These are phyloP conservation scores for Lanzia echinophila DNA, from an alignment of 2,329 filamentous ascomycete species.

Conservation along the genomic window DNA sequence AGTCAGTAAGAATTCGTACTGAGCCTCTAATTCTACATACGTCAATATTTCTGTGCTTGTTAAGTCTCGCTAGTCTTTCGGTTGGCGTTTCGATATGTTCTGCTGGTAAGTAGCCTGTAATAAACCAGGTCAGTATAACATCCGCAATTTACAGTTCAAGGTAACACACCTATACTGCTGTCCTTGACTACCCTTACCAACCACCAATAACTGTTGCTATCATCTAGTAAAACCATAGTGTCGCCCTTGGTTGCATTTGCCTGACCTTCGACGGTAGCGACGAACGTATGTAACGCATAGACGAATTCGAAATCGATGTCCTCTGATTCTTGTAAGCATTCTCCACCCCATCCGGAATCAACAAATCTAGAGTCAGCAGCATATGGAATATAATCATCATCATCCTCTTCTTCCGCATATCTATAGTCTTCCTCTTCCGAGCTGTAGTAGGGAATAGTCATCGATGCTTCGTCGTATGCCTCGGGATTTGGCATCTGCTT, in stretches of 20 bases:
- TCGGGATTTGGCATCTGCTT: background rate
- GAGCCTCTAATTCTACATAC: constrained; percentile 46
- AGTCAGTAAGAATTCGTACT: constrained; percentile 13
- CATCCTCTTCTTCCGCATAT: constrained; percentile 49
- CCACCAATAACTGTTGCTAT: constrained; percentile 99
- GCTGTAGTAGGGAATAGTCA: constrained; percentile 18
- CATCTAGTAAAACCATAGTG: constrained; percentile 95
- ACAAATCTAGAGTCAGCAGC: constrained; percentile 53
- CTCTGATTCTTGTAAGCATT: constrained; percentile 90
- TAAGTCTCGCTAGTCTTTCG: constrained; percentile 83
- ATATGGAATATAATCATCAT: constrained; percentile 47
- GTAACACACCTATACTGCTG: constrained; percentile 69
- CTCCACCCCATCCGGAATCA: constrained; percentile 66
- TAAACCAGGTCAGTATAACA: constrained; percentile 1
- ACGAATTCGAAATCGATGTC: constrained; percentile 99
- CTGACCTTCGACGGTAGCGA: constrained; percentile 95
- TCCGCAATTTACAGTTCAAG: background rate
- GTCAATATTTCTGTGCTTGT: constrained; percentile 98
- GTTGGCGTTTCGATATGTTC: constrained; percentile 98
- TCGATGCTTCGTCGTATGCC: constrained; percentile 17
- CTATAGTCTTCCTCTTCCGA: constrained; percentile 21
- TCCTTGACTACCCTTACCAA: constrained; percentile 95
- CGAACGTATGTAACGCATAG: constrained; percentile 94
- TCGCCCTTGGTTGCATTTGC: constrained; percentile 98
- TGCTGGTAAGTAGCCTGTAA: constrained; percentile 80